Base-by-base conservation (phyloP, 352 stramenopile species). In the Aphanomyces invadans region DNA sequence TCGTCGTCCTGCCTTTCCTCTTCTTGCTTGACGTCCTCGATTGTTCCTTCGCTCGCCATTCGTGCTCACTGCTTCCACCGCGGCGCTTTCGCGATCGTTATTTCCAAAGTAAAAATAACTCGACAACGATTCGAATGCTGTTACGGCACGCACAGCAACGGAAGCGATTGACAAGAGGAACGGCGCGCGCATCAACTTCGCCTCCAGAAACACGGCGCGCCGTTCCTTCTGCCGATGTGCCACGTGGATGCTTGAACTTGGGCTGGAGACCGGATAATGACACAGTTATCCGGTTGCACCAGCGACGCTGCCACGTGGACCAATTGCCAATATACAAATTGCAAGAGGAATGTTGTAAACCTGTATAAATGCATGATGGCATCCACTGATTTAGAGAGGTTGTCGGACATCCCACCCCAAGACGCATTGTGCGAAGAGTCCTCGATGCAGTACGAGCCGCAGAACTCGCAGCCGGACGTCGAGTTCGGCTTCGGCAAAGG, bases 401-500 rank as follows among this genome's bases (percentile, higher is more conserved):
- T 17, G 38, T 45, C 38, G 38, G 17, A 45, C 17, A 9, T 45
- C 38, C 38, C 9, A 17, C 38, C 9, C 17, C n/a, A n/a, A n/a
- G n/a, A n/a, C n/a, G n/a, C n/a, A 45, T 45, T 45, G 9, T 45
- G 38, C 9, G 38, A n/a, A n/a, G n/a, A n/a, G n/a, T n/a, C n/a
- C n/a, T n/a, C n/a, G n/a, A 57, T 57, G 49, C 49, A 38, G 4
- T 28, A 57, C 12, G 12, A 32, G 21, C 21, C 10, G 21, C 25
- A 57, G 19, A 9, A 21, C 5, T 26, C 32, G 1, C 49, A 57
- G n/a, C 7, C 21, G 12, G 25, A 39, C 25, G 29, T 67, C 11
- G 60, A 67, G 32, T 65, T 65, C n/a, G 57, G 57, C 26, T 67
- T 67, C 28, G 28, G 26, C 26, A 26, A 17, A 2, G n/a, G 12